Percentiles rank a stretch among this genome's conserved stretches.
Evolutionary conservation across 257 asterid genomes (phyloP).

Genomic region (Nicotiana noctiflora): DNA sequence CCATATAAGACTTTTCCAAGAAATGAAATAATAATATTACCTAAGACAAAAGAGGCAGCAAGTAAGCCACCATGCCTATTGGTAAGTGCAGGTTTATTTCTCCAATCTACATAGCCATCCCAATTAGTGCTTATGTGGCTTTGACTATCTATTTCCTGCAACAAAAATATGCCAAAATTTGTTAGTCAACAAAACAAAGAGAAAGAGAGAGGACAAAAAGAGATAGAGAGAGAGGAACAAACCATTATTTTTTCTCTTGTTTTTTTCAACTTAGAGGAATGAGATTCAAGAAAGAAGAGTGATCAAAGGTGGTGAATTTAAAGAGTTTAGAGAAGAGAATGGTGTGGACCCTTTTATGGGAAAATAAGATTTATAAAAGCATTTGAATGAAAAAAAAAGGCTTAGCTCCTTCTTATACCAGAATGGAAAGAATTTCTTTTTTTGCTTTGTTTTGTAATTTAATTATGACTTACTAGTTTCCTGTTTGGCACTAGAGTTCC

Average conservation of each 20-base stretch:
- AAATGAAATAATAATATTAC: constrained; percentile 15
- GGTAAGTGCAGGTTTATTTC: constrained; percentile 51
- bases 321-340: not conserved
- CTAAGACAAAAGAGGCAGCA: constrained; percentile 84
- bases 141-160: constrained; percentile 49
- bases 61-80: constrained; percentile 78
- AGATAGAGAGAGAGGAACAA: constrained; percentile 9
- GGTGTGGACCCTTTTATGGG: constrained; percentile 18
- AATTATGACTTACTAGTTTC: not conserved
- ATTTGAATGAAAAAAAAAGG: not conserved
- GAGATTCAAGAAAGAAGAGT: too few relatives aligned
- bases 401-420: constrained; percentile 8
- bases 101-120: constrained; percentile 87
- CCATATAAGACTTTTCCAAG: not conserved
- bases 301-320: too few relatives aligned
- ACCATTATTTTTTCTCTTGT: constrained; percentile 19
- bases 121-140: constrained; percentile 37
- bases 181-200: not conserved
- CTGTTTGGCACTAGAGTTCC: constrained; percentile 8
- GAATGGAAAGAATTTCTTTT: not conserved
- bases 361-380: not conserved
- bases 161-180: not conserved
- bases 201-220: not conserved
- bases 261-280: not conserved
- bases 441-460: not conserved